Conservation (phyloP, 1,139 yeast species). For the Pichia sp. region DNA sequence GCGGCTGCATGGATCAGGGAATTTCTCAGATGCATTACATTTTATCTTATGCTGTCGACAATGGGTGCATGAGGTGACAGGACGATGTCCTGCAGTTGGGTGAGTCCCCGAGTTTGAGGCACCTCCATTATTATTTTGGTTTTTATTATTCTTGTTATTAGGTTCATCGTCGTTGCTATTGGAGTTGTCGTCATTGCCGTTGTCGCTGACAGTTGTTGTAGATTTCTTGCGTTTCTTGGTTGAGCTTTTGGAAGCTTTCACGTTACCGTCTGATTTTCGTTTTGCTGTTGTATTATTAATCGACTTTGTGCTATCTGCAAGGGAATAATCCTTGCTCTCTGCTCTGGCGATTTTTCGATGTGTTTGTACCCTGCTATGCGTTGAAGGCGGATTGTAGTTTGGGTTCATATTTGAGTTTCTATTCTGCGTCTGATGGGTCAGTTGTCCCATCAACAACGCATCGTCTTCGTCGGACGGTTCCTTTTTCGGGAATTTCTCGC, state of each 20-base stretch:
- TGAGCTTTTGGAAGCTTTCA: not conserved
- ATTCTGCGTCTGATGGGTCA: not conserved
- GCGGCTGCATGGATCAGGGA: conserved; percentile 77
- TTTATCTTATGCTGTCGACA: conserved; percentile 93
- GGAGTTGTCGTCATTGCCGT: conserved; percentile 2
- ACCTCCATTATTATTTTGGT: conserved; percentile 5
- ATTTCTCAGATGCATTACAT: conserved; percentile 84
- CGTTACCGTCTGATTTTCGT: conserved; percentile 1
- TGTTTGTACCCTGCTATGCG: not conserved
- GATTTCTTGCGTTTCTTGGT: conserved; percentile 9
- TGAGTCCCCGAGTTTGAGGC: conserved; percentile 8
- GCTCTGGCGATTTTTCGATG: not conserved
- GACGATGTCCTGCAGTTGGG: conserved; percentile 55
- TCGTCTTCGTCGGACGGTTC: not conserved
- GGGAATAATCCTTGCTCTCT: not conserved
- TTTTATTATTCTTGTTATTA: not conserved
- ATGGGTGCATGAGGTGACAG: conserved; percentile 89
- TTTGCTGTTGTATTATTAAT: not conserved
- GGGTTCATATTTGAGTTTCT: not conserved
- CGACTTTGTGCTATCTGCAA: not conserved
- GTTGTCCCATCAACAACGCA: not conserved
- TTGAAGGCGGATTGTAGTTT: not conserved
- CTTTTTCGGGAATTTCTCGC: not conserved
- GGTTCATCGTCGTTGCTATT: conserved; percentile 1
- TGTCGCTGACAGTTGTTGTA: not conserved